Evolutionary conservation across 2,329 filamentous ascomycete species (phyloP).

Genomic region (Bretziella fagacearum): DNA sequence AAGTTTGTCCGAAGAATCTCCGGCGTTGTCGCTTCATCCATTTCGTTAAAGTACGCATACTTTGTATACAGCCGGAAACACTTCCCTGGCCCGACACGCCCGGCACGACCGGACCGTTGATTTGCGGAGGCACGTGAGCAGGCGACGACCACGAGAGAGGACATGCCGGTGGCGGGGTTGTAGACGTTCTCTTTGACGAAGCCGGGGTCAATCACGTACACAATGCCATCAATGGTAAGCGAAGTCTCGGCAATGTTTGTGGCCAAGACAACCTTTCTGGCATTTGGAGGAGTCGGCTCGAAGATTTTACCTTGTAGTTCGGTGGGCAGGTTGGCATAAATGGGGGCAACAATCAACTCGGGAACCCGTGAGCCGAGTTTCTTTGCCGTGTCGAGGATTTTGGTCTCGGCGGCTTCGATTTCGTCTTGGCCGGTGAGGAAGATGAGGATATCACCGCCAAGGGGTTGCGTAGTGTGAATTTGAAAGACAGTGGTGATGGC

Average conservation of each 20-base stretch:
- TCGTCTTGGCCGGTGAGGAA: constrained; percentile 95
- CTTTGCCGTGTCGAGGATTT: constrained; percentile 67
- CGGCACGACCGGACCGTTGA: constrained; percentile 81
- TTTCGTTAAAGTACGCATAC: constrained; percentile 84
- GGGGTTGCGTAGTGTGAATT: constrained; percentile 70
- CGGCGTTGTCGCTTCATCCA: constrained; percentile 79
- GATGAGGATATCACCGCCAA: constrained; percentile 71
- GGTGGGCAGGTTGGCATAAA: constrained; percentile 84
- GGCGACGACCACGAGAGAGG: constrained; percentile 75
- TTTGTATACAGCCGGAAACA: constrained; percentile 90
- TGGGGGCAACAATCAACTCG: constrained; percentile 79
- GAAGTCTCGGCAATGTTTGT: constrained; percentile 97
- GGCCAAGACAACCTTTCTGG: constrained; percentile 79
- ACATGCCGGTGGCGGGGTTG: constrained; percentile 83
- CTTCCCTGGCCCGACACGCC: constrained; percentile 80
- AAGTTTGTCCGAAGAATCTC: constrained; percentile 88
- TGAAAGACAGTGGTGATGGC: constrained; percentile 90
- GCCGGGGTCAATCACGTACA: constrained; percentile 88
- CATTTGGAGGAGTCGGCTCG: constrained; percentile 69
- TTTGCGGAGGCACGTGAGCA: constrained; percentile 86
- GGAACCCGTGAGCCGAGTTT: constrained; percentile 74
- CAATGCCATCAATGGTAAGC: constrained; percentile 88
- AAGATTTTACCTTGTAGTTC: constrained; percentile 90
- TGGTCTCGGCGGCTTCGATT: constrained; percentile 73
- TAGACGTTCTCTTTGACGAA: constrained; percentile 94